Evolutionary conservation across 768 basidiomycete genomes (phyloP).

Genomic region (Suillus luteus): DNA sequence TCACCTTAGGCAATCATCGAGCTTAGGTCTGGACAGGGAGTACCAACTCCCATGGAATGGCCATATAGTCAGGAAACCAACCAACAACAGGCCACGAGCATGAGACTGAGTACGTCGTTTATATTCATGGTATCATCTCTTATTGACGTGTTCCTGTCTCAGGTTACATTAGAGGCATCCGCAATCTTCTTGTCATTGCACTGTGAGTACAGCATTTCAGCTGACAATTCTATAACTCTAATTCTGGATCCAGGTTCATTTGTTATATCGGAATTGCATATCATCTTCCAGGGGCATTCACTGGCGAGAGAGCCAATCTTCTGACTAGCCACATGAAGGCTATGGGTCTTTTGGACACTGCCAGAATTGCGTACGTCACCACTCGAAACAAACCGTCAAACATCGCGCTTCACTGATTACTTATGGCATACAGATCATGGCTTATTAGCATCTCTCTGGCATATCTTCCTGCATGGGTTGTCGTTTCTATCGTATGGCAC

Average conservation of each 20-base stretch:
- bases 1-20: conserved; percentile 65
- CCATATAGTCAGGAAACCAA: conserved; percentile 72
- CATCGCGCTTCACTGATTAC: conserved; percentile 10
- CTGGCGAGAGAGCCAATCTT: conserved; percentile 62
- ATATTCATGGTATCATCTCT: not conserved
- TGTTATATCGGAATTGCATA: conserved; percentile 75
- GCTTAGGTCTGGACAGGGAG: conserved; percentile 56
- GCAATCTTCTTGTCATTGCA: conserved; percentile 64
- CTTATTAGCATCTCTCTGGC: conserved; percentile 63
- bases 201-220: conserved; percentile 44
- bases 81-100: conserved; percentile 53
- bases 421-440: conserved; percentile 47
- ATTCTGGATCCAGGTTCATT: conserved; percentile 50
- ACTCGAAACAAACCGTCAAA: not conserved
- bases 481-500: conserved; percentile 66
- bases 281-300: conserved; percentile 72
- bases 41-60: conserved; percentile 69
- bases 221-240: conserved; percentile 1
- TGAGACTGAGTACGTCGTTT: conserved; percentile 54
- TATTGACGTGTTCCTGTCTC: conserved; percentile 13
- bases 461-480: conserved; percentile 79
- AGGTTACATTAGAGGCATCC: conserved; percentile 67
- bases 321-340: conserved; percentile 76
- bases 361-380: conserved; percentile 55
- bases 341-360: conserved; percentile 76